A percentile compares a stretch with the other conserved stretches of the same genome.
Conservation (phyloP, 306 rosid genomes). For the Inga oerstediana region DNA sequence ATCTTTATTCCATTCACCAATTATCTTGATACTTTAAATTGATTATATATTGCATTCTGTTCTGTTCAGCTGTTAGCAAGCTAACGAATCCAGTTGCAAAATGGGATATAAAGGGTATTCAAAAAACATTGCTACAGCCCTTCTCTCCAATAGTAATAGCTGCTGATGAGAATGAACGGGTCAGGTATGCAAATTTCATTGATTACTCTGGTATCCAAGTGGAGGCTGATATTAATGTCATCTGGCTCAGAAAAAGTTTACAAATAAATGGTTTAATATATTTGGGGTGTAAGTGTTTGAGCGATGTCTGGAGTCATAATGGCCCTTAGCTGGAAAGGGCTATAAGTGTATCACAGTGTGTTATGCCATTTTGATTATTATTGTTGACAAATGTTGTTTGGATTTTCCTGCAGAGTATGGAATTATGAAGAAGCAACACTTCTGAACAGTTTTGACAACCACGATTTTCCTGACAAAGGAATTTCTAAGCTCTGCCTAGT, state of each 20-base stretch:
- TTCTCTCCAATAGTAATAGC: constrained; percentile 93
- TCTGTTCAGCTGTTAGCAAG: constrained; percentile 80
- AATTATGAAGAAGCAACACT: constrained; percentile 80
- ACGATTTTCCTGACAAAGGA: constrained; percentile 88
- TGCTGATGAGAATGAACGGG: constrained; percentile 92
- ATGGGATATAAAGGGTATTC: constrained; percentile 89
- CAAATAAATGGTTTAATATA: not conserved
- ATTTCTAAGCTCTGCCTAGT: constrained; percentile 92
- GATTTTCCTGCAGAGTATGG: constrained; percentile 68
- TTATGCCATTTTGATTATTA: constrained; percentile 10
- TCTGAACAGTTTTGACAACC: constrained; percentile 90
- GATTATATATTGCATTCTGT: constrained; percentile 27
- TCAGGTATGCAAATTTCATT: constrained; percentile 60
- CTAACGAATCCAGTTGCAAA: constrained; percentile 82
- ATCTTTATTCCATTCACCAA: constrained; percentile 4
- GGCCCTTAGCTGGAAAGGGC: not conserved
- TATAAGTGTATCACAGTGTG: not conserved
- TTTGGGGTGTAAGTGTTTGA: not conserved
- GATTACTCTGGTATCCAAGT: not conserved
- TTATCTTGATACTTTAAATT: constrained; percentile 6
- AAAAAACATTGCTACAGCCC: constrained; percentile 78
- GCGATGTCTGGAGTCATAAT: not conserved
- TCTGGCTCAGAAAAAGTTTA: not conserved
- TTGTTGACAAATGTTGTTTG: constrained; percentile 26
- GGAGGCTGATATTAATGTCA: not conserved